Percentiles rank a stretch among this genome's conserved stretches.
Evolutionary conservation across 2,329 filamentous ascomycete genomes (phyloP).

Genomic region (Ophiocordyceps sinensis): DNA sequence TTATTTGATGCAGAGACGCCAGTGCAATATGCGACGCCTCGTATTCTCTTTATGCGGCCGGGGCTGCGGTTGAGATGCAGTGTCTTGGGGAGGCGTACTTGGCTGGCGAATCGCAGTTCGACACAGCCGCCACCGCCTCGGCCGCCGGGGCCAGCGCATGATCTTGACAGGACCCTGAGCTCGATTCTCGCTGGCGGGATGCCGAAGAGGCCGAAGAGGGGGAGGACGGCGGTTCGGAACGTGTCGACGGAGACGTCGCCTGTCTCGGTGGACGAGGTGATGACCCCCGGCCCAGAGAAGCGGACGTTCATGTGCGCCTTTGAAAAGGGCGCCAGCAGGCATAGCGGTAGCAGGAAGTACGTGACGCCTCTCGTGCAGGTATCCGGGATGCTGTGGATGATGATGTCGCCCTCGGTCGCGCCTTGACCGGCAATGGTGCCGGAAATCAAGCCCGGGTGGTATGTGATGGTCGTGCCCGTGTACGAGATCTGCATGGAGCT

Average conservation of each 20-base stretch:
- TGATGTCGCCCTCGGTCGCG: slow-evolving; percentile 54
- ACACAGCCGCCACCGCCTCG: slow-evolving; percentile 79
- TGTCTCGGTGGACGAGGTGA: slow-evolving; percentile 69
- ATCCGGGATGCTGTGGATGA: slow-evolving; percentile 67
- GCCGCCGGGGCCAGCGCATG: slow-evolving; percentile 61
- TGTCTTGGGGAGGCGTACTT: slow-evolving; percentile 87
- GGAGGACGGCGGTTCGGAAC: slow-evolving; percentile 83
- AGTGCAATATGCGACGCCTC: slow-evolving; percentile 86
- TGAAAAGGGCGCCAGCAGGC: slow-evolving; percentile 81
- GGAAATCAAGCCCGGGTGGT: slow-evolving; percentile 83
- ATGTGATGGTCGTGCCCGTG: slow-evolving; percentile 85
- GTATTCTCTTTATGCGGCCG: slow-evolving; percentile 73
- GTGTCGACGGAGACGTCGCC: slow-evolving; percentile 88
- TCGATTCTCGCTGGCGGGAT: slow-evolving; percentile 71
- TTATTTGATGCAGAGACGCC: slow-evolving; percentile 91
- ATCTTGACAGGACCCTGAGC: slow-evolving; percentile 65
- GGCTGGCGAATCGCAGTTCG: slow-evolving; percentile 85
- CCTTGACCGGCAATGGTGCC: slow-evolving; percentile 67
- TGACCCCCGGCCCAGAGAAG: slow-evolving; percentile 81
- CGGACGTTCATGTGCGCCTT: slow-evolving; percentile 84
- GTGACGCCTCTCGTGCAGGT: slow-evolving; percentile 69
- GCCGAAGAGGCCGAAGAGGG: slow-evolving; percentile 79
- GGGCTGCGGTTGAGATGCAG: slow-evolving; percentile 72
- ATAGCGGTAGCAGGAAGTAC: slow-evolving; percentile 84
- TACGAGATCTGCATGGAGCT: slow-evolving; percentile 90